phyloP scores from a whole-genome alignment of 148 eudicot genomes.

The Rhododendron henanense region DNA sequence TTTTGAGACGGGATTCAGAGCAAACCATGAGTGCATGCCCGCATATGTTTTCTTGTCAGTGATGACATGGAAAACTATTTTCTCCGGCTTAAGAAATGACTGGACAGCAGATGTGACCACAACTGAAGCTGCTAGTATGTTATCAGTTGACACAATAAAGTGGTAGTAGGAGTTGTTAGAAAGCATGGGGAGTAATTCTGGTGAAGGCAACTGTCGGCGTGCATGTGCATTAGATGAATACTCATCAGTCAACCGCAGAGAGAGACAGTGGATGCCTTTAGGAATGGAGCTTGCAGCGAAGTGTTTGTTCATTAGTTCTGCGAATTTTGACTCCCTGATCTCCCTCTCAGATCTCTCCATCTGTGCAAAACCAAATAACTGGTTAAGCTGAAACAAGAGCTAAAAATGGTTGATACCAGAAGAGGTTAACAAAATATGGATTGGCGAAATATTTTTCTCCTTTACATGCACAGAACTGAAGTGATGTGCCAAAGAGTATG shows the following conservation, averaged over 20 bases:
- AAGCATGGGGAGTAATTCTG: constrained; percentile 84
- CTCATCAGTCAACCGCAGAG: constrained; percentile 95
- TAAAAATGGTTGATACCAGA: not conserved
- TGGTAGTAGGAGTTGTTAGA: constrained; percentile 85
- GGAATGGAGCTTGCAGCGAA: constrained; percentile 97
- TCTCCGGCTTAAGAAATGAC: constrained; percentile 68
- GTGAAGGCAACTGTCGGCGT: constrained; percentile 92
- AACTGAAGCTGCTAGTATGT: constrained; percentile 94
- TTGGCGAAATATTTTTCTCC: not conserved
- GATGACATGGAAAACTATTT: constrained; percentile 89
- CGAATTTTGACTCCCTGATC: constrained; percentile 81
- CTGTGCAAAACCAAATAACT: constrained; percentile 34
- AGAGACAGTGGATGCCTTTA: constrained; percentile 92
- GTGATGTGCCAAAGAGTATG: not conserved
- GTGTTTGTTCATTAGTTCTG: constrained; percentile 94
- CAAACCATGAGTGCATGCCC: constrained; percentile 99
- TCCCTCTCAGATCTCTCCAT: constrained; percentile 95
- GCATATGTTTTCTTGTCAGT: constrained; percentile 99
- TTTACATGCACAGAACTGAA: not conserved
- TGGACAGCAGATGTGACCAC: constrained; percentile 85
- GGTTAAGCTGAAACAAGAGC: not conserved
- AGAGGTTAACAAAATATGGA: not conserved
- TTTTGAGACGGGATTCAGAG: constrained; percentile 73
- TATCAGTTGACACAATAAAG: constrained; percentile 84
- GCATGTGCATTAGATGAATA: constrained; percentile 99